Evolutionary conservation across 345 rosid species (phyloP), one percentile per base, ranked within the genome.

Genomic region (Euclidium syriacum): DNA sequence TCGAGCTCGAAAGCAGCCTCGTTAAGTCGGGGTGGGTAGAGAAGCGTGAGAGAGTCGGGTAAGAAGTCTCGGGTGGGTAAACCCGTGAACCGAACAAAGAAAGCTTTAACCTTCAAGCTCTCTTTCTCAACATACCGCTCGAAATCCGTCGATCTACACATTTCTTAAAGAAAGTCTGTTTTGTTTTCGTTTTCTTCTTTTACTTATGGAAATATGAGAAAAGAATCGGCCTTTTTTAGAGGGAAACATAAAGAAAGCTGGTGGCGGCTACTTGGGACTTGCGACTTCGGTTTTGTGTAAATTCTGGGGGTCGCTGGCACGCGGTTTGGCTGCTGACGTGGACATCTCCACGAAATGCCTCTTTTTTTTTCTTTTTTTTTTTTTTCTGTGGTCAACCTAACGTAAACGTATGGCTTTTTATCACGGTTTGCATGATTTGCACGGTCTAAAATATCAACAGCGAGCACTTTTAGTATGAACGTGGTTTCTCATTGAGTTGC

Each of bases 21-120:
- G 62, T 72, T 77, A 75, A 74, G 57, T n/a, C 92, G 80, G 0
- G 92, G 92, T 7, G 81, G 84, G 73, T 82, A 89, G 24, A 82
- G 61, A 18, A 85, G 94, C 9, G 95, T 87, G 47, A 89, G 82
- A 6, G 84, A 81, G 1, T 83, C 85, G 1, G 88, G 81, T 25
- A 82, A 56, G 7, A 40, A 32, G 1, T 36, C n/a, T 9, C 16
- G n/a, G 4, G 70, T 34, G 17, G 17, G 32, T 15, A 74, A 64
- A 49, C 67, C 77, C 1, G 81, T 70, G 27, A 92, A 65, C 50
- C 87, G 78, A 20, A 87, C 73, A 27, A 52, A 78, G 77, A 89
- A 83, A 49, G 86, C 87, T 74, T 73, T 81, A 33, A 86, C 69
- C 70, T 71, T 78, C 10, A 88, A 70, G 41, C 50, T 53, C 23